A percentile compares a stretch with the other conserved stretches of the same genome.
These are phyloP conservation scores for Boechera divaricarpa DNA, from an alignment of 345 rosid species.

Conservation along the genomic window DNA sequence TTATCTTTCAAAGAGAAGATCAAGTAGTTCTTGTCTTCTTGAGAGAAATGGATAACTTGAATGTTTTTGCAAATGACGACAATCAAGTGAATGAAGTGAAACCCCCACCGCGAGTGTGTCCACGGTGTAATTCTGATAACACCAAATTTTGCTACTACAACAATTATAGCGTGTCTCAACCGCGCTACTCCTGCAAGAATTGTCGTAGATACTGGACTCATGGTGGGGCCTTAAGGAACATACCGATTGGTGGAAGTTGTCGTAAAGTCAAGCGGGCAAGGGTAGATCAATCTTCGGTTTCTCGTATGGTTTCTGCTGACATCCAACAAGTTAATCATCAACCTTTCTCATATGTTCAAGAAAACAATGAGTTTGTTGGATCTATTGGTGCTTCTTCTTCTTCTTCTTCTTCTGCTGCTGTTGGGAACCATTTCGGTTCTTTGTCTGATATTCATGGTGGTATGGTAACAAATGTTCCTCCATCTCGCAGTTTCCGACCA, in stretches of 20 bases:
- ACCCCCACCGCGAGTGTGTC: constrained; percentile 31
- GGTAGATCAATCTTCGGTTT: background rate
- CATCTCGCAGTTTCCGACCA: background rate
- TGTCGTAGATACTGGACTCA: constrained; percentile 44
- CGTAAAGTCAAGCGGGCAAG: constrained; percentile 14
- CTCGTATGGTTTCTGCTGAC: constrained; percentile 15
- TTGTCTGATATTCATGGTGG: background rate
- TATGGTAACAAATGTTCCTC: background rate
- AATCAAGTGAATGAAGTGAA: constrained; percentile 23
- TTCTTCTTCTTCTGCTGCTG: constrained; percentile 8
- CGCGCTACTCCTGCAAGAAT: constrained; percentile 28
- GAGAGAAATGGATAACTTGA: constrained; percentile 23
- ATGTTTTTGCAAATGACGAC: background rate
- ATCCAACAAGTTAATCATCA: background rate
- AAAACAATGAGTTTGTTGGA: constrained; percentile 12
- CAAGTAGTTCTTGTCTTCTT: background rate
- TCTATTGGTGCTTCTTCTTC: constrained; percentile 26
- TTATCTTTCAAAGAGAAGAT: background rate
- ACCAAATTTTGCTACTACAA: constrained; percentile 40
- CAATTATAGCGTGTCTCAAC: constrained; percentile 32
- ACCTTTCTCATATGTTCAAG: constrained; percentile 25
- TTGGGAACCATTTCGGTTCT: constrained; percentile 21
- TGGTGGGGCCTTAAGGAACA: constrained; percentile 38
- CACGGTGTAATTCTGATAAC: constrained; percentile 36
- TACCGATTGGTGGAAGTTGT: constrained; percentile 32